Base-by-base conservation (phyloP, 1,284 basidiomycete genomes). In the Irpex sp. region DNA sequence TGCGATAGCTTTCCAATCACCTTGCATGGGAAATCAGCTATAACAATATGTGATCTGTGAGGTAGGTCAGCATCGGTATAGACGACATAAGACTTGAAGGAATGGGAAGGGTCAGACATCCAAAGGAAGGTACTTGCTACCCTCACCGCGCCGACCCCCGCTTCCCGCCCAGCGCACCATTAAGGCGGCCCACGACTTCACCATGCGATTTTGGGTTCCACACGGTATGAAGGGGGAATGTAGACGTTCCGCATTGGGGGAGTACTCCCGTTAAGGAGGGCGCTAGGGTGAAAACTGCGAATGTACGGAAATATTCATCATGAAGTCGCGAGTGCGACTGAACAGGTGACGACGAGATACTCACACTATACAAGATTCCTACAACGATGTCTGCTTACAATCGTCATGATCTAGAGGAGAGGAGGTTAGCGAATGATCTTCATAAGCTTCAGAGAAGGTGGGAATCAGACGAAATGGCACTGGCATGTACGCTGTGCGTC, bases 241-340 rank as follows among this genome's bases (percentile, higher is more conserved):
- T 89, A 80, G 79, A 79, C 80, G 82, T 84, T 87, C 79, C 65
- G 78, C 79, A 79, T 78, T 85, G 83, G 81, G 78, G 86, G 88
- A 89, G 87, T 88, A 79, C 85, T 84, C 81, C 79, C 40, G 65
- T 65, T 56, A 59, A 66, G 76, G 80, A 87, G 85, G 85, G 79
- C 82, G 72, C 85, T 89, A 80, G 80, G 82, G 86, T 83, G 86
- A 84, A 89, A 87, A 88, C 87, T 89, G 87, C 87, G 87, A 89
- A 89, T 88, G 83, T 81, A 81, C 75, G 80, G 82, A 19, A 77
- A 70, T 69, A 56, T 79, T 88, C 87, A 88, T 89, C 87, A 71
- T 76, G 65, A 44, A 73, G 65, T 68, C 51, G 62, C 61, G 60
- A 57, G 66, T 63, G 67, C 61, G 66, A 62, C 9, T n/a, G 54